Evolutionary conservation across 2,329 filamentous ascomycete species (phyloP).

Genomic region (Dactylellina haptotyla): DNA sequence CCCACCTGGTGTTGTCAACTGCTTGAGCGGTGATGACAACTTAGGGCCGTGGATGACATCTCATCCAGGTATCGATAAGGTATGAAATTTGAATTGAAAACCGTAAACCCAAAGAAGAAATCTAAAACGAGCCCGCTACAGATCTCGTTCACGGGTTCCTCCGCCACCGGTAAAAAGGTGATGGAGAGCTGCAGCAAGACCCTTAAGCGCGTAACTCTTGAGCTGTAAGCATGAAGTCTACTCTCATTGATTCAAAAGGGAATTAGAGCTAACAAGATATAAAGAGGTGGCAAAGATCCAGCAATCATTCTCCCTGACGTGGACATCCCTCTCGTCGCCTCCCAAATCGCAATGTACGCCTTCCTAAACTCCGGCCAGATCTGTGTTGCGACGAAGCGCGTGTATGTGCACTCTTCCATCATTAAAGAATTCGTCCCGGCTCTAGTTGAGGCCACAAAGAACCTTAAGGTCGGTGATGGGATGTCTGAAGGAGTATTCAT

Average conservation of each 20-base stretch:
- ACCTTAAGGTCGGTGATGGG: slow-evolving; percentile 64
- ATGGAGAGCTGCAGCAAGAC: slow-evolving; percentile 69
- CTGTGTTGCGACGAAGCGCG: slow-evolving; percentile 67
- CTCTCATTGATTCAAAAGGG: background rate
- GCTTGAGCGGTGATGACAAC: slow-evolving; percentile 69
- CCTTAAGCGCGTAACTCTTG: slow-evolving; percentile 71
- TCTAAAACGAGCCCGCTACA: background rate
- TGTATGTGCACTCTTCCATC: slow-evolving; percentile 70
- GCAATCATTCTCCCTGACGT: slow-evolving; percentile 71
- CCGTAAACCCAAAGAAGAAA: background rate
- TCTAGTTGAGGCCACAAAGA: slow-evolving; percentile 64
- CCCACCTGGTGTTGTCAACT: slow-evolving; percentile 72
- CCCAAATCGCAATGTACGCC: slow-evolving; percentile 65
- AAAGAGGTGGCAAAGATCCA: slow-evolving; percentile 69
- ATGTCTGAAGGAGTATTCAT: slow-evolving; percentile 57
- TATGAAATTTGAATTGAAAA: slow-evolving; percentile 59
- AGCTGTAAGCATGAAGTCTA: slow-evolving; percentile 62
- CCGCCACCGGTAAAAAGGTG: slow-evolving; percentile 70
- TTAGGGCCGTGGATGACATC: slow-evolving; percentile 70
- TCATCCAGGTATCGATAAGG: slow-evolving; percentile 71
- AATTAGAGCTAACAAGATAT: background rate
- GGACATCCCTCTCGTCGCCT: slow-evolving; percentile 66
- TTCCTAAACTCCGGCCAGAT: slow-evolving; percentile 71
- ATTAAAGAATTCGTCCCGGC: slow-evolving; percentile 65
- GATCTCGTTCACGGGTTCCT: slow-evolving; percentile 71